Evolutionary conservation across 495 filamentous ascomycete genomes (phyloP).

Genomic region (Platismatia glauca): DNA sequence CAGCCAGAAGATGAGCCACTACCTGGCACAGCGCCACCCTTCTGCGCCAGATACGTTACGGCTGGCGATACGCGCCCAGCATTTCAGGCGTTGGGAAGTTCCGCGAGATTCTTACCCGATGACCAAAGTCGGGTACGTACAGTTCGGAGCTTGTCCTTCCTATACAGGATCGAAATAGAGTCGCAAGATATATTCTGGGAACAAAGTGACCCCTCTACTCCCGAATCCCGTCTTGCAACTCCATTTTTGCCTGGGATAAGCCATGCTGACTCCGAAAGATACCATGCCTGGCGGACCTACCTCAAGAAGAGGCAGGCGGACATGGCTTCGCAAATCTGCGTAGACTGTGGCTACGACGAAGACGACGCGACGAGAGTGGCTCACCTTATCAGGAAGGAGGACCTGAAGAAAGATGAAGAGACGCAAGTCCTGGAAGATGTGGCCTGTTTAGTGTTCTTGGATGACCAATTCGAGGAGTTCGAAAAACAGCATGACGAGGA

Average conservation of each 20-base stretch:
- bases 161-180: too few relatives aligned
- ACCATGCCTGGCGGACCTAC: constrained; percentile 63
- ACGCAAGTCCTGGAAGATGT: constrained; percentile 72
- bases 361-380: constrained; percentile 47
- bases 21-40: constrained; percentile 48
- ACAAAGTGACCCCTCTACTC: too few relatives aligned
- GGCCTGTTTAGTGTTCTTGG: constrained; percentile 76
- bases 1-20: constrained; percentile 64
- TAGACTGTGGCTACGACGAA: constrained; percentile 38
- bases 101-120: constrained; percentile 59
- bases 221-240: too few relatives aligned
- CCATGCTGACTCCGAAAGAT: too few relatives aligned
- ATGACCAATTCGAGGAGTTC: constrained; percentile 74
- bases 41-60: constrained; percentile 53
- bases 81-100: constrained; percentile 74
- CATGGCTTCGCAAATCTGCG: constrained; percentile 46
- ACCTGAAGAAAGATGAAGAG: constrained; percentile 52
- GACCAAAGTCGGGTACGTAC: constrained; percentile 61
- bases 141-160: too few relatives aligned
- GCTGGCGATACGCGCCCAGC: constrained; percentile 72
- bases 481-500: constrained; percentile 59
- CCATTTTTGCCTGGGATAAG: too few relatives aligned
- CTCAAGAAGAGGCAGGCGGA: constrained; percentile 63
- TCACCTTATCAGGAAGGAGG: constrained; percentile 56
- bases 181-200: too few relatives aligned